These are phyloP conservation scores for Euphorbia schlechtendalii DNA, from an alignment of 441 rosid species.

Conservation along the genomic window DNA sequence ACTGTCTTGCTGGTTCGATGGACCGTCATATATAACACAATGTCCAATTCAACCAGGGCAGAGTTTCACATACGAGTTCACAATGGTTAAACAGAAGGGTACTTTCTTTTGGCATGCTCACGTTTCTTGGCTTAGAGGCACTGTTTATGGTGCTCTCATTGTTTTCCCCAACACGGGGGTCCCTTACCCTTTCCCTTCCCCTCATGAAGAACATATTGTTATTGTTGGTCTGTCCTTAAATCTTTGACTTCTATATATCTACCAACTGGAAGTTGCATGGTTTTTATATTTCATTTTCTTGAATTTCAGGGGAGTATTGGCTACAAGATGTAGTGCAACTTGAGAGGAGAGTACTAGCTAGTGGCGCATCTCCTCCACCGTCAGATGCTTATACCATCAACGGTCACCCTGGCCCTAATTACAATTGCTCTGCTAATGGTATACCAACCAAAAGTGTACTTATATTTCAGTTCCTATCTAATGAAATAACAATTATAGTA, in stretches of 20 bases:
- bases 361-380: conserved; percentile 69
- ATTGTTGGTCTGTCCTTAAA: conserved; percentile 50
- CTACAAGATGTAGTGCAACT: conserved; percentile 57
- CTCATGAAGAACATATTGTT: conserved; percentile 57
- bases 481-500: not conserved
- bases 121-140: conserved; percentile 80
- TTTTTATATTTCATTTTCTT: not conserved
- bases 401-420: conserved; percentile 87
- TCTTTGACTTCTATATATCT: no score
- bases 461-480: not conserved
- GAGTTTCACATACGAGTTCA: conserved; percentile 65
- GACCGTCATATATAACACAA: conserved; percentile 81
- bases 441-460: conserved; percentile 1
- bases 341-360: conserved; percentile 47
- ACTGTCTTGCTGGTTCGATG: conserved; percentile 81
- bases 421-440: conserved; percentile 67
- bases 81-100: conserved; percentile 60
- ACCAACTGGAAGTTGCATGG: not conserved
- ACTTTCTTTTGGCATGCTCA: conserved; percentile 88
- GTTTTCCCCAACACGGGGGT: conserved; percentile 58
- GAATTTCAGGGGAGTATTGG: conserved; percentile 68
- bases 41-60: conserved; percentile 77
- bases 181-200: conserved; percentile 64
- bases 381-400: conserved; percentile 74
- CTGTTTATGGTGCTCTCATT: conserved; percentile 69